These are phyloP conservation scores for sunflower (Helianthus annuus) DNA, from an alignment of 129 eudicot species.

Conservation along the genomic window DNA sequence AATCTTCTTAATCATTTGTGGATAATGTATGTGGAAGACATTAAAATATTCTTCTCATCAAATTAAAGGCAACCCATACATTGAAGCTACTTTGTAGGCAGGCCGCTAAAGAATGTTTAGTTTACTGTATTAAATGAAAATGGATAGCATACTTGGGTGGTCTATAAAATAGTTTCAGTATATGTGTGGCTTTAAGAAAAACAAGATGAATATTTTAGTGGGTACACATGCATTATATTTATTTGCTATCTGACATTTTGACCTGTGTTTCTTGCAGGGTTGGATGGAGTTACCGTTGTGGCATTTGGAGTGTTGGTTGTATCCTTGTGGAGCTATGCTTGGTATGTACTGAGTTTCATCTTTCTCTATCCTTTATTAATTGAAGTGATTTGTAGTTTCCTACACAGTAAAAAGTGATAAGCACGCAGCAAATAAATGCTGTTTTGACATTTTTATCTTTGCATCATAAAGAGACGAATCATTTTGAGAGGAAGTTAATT, in stretches of 20 bases:
- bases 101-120: no score
- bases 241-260: neutral
- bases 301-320: constrained; percentile 88
- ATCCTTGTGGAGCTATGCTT: constrained; percentile 76
- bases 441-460: no score
- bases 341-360: constrained; percentile 36
- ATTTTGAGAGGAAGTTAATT: neutral
- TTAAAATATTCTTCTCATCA: neutral
- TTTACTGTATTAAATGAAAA: neutral
- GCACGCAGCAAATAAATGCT: neutral
- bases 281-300: constrained; percentile 85
- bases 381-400: no score
- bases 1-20: no score
- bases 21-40: neutral
- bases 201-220: neutral
- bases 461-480: no score
- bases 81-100: no score
- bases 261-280: constrained; percentile 37
- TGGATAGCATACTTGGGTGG: neutral
- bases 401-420: no score
- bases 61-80: neutral
- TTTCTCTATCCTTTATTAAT: no score
- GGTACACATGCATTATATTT: neutral
- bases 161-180: neutral
- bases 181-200: neutral